phyloP scores from a whole-genome alignment of 106 monocot genomes.

The Dendrobium huoshanense region DNA sequence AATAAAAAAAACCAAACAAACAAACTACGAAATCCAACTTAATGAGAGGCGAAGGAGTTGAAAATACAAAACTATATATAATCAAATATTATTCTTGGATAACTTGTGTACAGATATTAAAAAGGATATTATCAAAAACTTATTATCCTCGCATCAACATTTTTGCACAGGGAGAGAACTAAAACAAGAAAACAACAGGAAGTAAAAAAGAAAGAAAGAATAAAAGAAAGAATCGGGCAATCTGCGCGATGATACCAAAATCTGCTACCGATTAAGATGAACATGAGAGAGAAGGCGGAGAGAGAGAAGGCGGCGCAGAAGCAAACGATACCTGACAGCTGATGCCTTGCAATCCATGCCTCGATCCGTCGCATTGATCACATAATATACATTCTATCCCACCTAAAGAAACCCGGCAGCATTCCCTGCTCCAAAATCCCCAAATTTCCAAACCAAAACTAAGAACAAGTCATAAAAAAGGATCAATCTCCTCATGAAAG shows the following conservation, averaged over 20 bases:
- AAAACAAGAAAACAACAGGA: background rate
- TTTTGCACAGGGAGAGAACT: background rate
- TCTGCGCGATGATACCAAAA: too few species aligned
- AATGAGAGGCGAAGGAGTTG: background rate
- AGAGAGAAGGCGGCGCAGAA: background rate
- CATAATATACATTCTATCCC: background rate
- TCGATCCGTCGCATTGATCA: slow-evolving; percentile 6
- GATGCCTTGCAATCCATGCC: slow-evolving; percentile 3
- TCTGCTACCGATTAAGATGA: background rate
- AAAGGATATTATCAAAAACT: background rate
- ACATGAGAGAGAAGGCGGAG: background rate
- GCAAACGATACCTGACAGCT: background rate
- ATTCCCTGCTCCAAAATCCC: background rate
- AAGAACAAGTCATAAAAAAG: background rate
- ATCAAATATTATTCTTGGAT: background rate
- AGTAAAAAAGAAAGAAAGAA: too few species aligned
- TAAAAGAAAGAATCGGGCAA: too few species aligned
- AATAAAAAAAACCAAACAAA: background rate
- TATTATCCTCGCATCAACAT: background rate
- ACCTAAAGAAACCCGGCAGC: background rate
- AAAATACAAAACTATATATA: background rate
- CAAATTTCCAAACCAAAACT: background rate
- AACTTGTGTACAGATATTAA: background rate
- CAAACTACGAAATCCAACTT: background rate
- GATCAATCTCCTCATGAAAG: background rate